These are phyloP conservation scores for Penicillium sp. DNA, from an alignment of 2,329 filamentous ascomycete genomes.

Conservation along the genomic window DNA sequence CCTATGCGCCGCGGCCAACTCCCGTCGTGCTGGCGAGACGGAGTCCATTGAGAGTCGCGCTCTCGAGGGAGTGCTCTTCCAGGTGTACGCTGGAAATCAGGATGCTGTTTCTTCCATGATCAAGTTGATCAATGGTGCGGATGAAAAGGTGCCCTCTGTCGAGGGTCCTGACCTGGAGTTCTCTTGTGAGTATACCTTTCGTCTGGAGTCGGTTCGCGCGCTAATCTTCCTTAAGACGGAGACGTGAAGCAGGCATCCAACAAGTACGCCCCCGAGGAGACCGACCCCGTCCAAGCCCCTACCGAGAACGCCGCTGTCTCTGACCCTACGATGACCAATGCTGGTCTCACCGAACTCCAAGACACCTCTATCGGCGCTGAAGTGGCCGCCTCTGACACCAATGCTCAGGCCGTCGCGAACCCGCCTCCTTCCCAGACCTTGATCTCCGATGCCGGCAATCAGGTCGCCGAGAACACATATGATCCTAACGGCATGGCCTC, in stretches of 20 bases:
- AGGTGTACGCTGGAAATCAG: slow-evolving; percentile 63
- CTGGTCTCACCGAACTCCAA: slow-evolving; percentile 59
- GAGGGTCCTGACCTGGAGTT: slow-evolving; percentile 55
- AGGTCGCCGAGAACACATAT: slow-evolving; percentile 54
- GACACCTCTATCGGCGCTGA: slow-evolving; percentile 51
- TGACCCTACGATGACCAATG: slow-evolving; percentile 62
- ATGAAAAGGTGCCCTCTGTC: slow-evolving; percentile 58
- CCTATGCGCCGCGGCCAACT: slow-evolving; percentile 60
- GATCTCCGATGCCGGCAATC: slow-evolving; percentile 44
- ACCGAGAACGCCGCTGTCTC: slow-evolving; percentile 40
- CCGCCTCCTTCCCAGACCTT: slow-evolving; percentile 41
- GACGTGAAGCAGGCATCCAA: slow-evolving; percentile 53
- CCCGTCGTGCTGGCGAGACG: slow-evolving; percentile 59
- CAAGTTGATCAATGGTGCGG: slow-evolving; percentile 59
- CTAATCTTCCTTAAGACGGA: slow-evolving; percentile 38
- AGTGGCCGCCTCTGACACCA: neutral
- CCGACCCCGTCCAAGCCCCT: slow-evolving; percentile 36
- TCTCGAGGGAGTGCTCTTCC: slow-evolving; percentile 62
- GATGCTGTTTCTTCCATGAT: slow-evolving; percentile 59
- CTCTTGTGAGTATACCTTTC: slow-evolving; percentile 52
- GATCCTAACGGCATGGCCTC: slow-evolving; percentile 52
- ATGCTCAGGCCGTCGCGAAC: slow-evolving; percentile 19
- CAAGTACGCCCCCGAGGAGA: slow-evolving; percentile 37
- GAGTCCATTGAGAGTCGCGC: slow-evolving; percentile 58
- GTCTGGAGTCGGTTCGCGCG: neutral